Percentiles rank a stretch among this genome's conserved stretches.
Evolutionary conservation across 768 basidiomycete genomes (phyloP).

Genomic region (Galerina sulciceps): DNA sequence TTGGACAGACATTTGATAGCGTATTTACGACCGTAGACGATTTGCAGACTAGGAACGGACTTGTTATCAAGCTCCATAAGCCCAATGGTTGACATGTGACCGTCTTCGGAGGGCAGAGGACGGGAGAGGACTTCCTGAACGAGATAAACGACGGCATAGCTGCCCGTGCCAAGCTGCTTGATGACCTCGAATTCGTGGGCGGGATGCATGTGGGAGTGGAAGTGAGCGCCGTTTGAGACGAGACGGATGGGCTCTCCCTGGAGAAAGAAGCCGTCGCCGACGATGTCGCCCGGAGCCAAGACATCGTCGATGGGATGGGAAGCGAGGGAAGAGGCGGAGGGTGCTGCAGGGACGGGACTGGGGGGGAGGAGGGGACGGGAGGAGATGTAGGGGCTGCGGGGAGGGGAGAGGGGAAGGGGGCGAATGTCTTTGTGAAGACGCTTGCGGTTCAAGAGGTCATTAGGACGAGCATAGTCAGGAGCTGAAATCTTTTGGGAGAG

Average conservation of each 20-base stretch:
- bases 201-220: conserved; percentile 43
- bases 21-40: conserved; percentile 76
- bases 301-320: conserved; percentile 61
- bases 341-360: conserved; percentile 27
- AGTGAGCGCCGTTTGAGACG: conserved; percentile 47
- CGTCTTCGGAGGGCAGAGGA: conserved; percentile 52
- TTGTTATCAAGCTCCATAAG: conserved; percentile 55
- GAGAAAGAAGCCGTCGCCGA: conserved; percentile 68
- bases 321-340: conserved; percentile 32
- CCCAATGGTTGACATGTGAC: conserved; percentile 61
- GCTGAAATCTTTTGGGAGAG: conserved; percentile 40
- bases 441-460: conserved; percentile 44
- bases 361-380: conserved; percentile 35
- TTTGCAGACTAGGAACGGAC: conserved; percentile 34
- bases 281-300: conserved; percentile 71
- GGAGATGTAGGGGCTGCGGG: conserved; percentile 42
- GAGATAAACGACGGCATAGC: conserved; percentile 93
- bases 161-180: conserved; percentile 83
- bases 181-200: conserved; percentile 83
- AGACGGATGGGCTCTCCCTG: conserved; percentile 70
- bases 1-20: conserved; percentile 98
- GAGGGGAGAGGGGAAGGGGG: conserved; percentile 34
- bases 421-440: conserved; percentile 40
- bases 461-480: conserved; percentile 44
- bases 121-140: conserved; percentile 73